phyloP scores from a whole-genome alignment of 177 flowering plant genomes.

The Vitis hybrid region DNA sequence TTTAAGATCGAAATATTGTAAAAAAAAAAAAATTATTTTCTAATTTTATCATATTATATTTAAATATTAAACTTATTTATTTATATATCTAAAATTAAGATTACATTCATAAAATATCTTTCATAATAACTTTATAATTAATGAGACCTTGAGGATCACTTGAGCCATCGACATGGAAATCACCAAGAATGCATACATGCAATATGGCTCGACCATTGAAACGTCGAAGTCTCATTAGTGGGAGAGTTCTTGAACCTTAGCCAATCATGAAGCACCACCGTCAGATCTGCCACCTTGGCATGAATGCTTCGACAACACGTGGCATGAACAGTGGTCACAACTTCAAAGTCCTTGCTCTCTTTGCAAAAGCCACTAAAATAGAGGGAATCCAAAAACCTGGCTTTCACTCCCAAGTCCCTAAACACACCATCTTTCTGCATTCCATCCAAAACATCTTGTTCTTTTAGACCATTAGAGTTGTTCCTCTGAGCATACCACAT shows the following conservation, averaged over 20 bases:
- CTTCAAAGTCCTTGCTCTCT: conserved; percentile 32
- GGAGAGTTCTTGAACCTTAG: conserved; percentile 22
- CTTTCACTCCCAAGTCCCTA: conserved; percentile 26
- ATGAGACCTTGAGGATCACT: no score
- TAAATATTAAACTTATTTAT: no score
- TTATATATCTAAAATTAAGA: no score
- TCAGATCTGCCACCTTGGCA: conserved; percentile 54
- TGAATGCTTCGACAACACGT: conserved; percentile 58
- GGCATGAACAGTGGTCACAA: conserved; percentile 58
- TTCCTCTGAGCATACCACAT: conserved; percentile 47
- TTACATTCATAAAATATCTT: no score
- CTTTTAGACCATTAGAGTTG: conserved; percentile 42
- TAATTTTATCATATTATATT: no score
- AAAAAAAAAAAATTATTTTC: no score
- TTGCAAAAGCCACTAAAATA: conserved; percentile 62
- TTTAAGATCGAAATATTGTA: no score
- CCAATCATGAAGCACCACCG: conserved; percentile 43
- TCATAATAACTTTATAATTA: no score
- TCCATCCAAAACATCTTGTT: conserved; percentile 51
- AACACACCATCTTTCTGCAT: conserved; percentile 30
- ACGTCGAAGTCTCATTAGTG: not conserved
- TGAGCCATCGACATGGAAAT: no score
- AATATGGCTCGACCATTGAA: conserved; percentile 6
- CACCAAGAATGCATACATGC: conserved; percentile 5
- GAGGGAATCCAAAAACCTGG: conserved; percentile 44